Evolutionary conservation across 1,284 basidiomycete species (phyloP).

Genomic region (Vanrija sp.): DNA sequence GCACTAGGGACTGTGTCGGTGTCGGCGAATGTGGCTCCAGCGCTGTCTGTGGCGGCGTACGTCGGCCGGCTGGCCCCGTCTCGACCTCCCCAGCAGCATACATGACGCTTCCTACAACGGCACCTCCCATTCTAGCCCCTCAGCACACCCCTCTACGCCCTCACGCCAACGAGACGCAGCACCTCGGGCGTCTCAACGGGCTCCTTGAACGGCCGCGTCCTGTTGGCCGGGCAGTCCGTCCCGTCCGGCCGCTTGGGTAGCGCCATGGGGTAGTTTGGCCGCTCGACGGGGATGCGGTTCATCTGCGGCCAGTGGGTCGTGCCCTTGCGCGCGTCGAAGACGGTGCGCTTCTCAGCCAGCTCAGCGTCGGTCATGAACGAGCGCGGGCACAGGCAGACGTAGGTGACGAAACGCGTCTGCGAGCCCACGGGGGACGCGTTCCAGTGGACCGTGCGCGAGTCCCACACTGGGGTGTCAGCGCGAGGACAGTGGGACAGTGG

Average conservation of each 20-base stretch:
- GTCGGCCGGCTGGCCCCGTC: too few species aligned
- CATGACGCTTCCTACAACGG: too few species aligned
- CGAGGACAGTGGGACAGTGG: not conserved
- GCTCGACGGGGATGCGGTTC: slow-evolving; percentile 19
- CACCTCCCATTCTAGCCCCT: too few species aligned
- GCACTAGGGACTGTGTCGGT: too few species aligned
- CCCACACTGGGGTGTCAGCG: slow-evolving; percentile 19
- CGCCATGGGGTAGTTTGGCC: slow-evolving; percentile 8
- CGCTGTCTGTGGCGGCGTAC: too few species aligned
- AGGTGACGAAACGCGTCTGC: slow-evolving; percentile 26
- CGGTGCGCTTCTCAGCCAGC: slow-evolving; percentile 8
- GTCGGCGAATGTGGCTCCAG: too few species aligned
- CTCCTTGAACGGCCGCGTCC: slow-evolving; percentile 12
- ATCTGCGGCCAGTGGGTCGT: slow-evolving; percentile 26
- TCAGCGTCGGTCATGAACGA: slow-evolving; percentile 5
- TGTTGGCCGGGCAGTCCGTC: slow-evolving; percentile 14
- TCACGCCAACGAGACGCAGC: slow-evolving; percentile 16
- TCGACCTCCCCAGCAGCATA: too few species aligned
- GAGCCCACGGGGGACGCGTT: slow-evolving; percentile 20
- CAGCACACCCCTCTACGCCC: not conserved
- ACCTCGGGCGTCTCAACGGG: slow-evolving; percentile 17
- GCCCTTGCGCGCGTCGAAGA: slow-evolving; percentile 21
- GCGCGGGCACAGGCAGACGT: slow-evolving; percentile 23
- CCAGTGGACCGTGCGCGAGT: slow-evolving; percentile 30
- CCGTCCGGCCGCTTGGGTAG: slow-evolving; percentile 19